Percentiles rank a stretch among this genome's conserved stretches.
These are phyloP conservation scores for Moniliella sp. DNA, from an alignment of 1,284 basidiomycete species.

Conservation along the genomic window DNA sequence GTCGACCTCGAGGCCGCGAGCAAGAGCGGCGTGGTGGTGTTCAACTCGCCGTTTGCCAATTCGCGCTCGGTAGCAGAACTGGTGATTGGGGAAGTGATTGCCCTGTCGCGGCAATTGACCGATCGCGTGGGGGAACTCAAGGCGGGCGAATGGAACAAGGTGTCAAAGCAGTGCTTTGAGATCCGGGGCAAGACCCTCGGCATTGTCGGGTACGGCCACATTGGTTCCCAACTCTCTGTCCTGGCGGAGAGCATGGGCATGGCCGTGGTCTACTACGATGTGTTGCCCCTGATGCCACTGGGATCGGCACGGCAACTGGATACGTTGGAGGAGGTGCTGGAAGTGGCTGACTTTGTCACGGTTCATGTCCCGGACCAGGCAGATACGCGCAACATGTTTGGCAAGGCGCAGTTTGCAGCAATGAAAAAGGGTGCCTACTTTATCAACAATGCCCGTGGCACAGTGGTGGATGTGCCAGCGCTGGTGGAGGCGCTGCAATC, in stretches of 20 bases:
- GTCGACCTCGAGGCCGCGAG: constrained; percentile 72
- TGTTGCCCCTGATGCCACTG: constrained; percentile 90
- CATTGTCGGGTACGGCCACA: constrained; percentile 95
- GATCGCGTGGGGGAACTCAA: constrained; percentile 74
- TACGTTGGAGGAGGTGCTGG: constrained; percentile 54
- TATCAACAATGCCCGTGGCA: constrained; percentile 90
- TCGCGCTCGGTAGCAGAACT: constrained; percentile 96
- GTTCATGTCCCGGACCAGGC: constrained; percentile 89
- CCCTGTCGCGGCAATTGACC: constrained; percentile 76
- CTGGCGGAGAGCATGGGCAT: constrained; percentile 90
- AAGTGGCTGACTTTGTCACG: constrained; percentile 68
- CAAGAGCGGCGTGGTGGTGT: constrained; percentile 78
- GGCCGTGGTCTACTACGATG: constrained; percentile 84
- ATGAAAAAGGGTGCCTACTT: constrained; percentile 93
- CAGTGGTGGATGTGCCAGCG: constrained; percentile 80
- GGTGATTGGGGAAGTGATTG: constrained; percentile 79
- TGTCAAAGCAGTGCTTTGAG: constrained; percentile 95
- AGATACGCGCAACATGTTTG: constrained; percentile 89
- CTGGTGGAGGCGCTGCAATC: constrained; percentile 60
- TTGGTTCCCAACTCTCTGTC: constrained; percentile 87
- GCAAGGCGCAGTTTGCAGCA: constrained; percentile 49
- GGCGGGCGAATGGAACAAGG: constrained; percentile 88
- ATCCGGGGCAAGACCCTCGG: constrained; percentile 90
- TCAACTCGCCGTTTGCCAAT: constrained; percentile 99
- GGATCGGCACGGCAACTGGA: constrained; percentile 78